Evolutionary conservation across 371 early-diverging fungal genomes (phyloP), one percentile per base, ranked within the genome.

Genomic region (Syncephalis plumigaleata): DNA sequence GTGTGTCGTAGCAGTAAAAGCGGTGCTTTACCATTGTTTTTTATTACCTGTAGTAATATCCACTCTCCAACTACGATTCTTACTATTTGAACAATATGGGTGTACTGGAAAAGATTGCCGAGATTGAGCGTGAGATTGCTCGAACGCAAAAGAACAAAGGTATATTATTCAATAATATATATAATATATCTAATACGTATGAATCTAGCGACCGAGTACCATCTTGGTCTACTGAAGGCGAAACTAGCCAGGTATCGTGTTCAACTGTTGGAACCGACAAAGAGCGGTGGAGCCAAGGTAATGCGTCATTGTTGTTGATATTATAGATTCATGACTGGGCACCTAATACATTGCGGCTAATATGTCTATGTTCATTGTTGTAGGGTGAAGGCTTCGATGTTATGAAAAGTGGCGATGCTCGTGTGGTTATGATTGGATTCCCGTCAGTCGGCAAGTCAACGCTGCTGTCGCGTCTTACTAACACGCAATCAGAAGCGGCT

Each of bases 361-460:
- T 11, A 17, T 20, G 26, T 3, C 9, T 22, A 5, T 20, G 24
- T 38, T 20, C 31, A 25, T 21, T 36, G 8, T 3, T 18, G 18
- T 58, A 82, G 79, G 95, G 91, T 37, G 91, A 84, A 55, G 97
- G 94, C 23, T 96, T 96, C 60, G 97, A 96, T 72, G 95, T 97
- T 23, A 89, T 92, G 75, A 89, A 95, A 66, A 86, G 88, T 26
- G 99, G 99, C 9, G 95, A 95, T 61, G 98, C 99, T 3, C 81
- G 99, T 47, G 93, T 99, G 24, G 98, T 91, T 2, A 77, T 99
- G 70, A 91, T 98, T 58, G 98, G 96, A 47, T 99, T 99, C 57
- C 99, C 99, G 9, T 95, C 96, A 11, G 99, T 99, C 17, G 99
- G 99, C 46, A 99, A 99, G 66, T 89, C 90, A 17, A 99, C 99